Evolutionary conservation across 2,329 filamentous ascomycete species (phyloP).

Genomic region (Clonostachys sp.): DNA sequence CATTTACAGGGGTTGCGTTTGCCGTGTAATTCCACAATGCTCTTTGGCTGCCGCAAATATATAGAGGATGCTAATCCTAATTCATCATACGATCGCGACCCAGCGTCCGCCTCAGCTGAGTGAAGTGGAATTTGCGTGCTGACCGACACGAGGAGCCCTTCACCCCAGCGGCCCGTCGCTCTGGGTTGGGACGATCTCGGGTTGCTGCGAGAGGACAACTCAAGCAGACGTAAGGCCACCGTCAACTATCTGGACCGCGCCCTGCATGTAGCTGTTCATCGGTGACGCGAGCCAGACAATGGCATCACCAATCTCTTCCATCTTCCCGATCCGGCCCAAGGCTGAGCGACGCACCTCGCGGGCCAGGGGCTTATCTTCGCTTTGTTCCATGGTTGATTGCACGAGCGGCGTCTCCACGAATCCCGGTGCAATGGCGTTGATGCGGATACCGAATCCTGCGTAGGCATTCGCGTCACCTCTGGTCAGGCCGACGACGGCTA

Average conservation of each 20-base stretch:
- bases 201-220: not conserved
- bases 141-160: no score
- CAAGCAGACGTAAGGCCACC: constrained; percentile 4
- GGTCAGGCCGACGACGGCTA: constrained; percentile 5
- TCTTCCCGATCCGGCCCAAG: not conserved
- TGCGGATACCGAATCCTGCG: constrained; percentile 2
- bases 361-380: not conserved
- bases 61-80: no score
- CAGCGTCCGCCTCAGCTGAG: no score
- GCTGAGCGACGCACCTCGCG: not conserved
- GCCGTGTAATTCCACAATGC: no score
- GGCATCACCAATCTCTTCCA: constrained; percentile 3
- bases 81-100: no score
- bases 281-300: constrained; percentile 5
- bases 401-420: constrained; percentile 3
- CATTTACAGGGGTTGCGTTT: no score
- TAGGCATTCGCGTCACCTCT: constrained; percentile 3
- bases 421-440: constrained; percentile 4
- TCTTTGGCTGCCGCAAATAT: no score
- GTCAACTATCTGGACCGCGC: constrained; percentile 1
- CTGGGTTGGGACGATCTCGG: not conserved
- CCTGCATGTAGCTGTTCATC: constrained; percentile 5
- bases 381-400: not conserved
- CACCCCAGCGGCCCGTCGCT: no score
- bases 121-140: no score